A percentile compares a stretch with the other conserved stretches of the same genome.
Evolutionary conservation across 257 asterid species (phyloP).

Genomic region (Cordia subcordata): DNA sequence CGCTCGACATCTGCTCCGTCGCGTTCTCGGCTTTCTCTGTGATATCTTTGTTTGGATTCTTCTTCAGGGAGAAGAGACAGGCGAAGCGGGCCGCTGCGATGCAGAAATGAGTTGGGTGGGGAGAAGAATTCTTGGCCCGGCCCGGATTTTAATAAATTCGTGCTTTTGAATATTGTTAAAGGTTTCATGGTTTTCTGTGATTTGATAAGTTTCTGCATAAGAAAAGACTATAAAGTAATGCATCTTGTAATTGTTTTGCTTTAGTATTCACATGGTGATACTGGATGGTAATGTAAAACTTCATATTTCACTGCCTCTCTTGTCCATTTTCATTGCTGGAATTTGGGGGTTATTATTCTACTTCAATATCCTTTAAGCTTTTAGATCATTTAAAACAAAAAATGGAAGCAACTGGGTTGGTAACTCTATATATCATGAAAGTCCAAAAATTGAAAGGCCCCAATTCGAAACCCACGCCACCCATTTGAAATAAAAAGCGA

Average conservation of each 20-base stretch:
- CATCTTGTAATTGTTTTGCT: background rate
- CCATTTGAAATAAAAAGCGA: no score
- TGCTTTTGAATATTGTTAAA: no score
- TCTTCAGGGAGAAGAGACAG: slow-evolving; percentile 57
- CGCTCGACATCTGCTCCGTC: slow-evolving; percentile 47
- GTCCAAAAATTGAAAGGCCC: no score
- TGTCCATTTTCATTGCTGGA: no score
- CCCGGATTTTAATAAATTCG: no score
- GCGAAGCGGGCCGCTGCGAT: slow-evolving; percentile 7
- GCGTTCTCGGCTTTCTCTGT: slow-evolving; percentile 71
- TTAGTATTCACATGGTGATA: background rate
- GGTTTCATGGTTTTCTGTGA: background rate
- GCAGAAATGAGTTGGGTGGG: background rate
- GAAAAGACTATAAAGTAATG: background rate
- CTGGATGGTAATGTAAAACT: background rate
- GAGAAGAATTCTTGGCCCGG: background rate
- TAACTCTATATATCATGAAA: no score
- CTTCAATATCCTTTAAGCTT: no score
- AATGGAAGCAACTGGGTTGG: no score
- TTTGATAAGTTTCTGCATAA: background rate
- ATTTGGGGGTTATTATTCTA: no score
- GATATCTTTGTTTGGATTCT: slow-evolving; percentile 61
- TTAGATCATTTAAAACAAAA: no score
- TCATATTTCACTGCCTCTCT: no score
- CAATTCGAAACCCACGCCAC: no score